Evolutionary conservation across 176 grass and related monocot species (phyloP), one percentile per base, ranked within the genome.

Genomic region (Pontederia crassipes): DNA sequence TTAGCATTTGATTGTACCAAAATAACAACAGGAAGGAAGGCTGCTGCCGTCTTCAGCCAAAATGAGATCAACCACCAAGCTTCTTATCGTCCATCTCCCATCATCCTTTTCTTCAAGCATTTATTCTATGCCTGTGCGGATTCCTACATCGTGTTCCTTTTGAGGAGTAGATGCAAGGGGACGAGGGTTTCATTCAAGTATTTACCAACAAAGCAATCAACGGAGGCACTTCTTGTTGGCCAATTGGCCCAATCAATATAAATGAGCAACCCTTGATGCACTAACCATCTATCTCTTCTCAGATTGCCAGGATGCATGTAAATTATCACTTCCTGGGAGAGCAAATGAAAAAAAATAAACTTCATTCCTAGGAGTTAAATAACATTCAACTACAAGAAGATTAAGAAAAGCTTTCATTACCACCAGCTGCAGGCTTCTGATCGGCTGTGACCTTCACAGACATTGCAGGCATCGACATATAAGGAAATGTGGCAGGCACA

Each of bases 401-500:
- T 47, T 16, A 48, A 14, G 32, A 40, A 3, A 40, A 45, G 28
- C 61, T 66, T 7, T 8, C 49, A 20, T 83, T 92, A 88, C 93
- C 93, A 88, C 93, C 93, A 55, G 81, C 81, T 67, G 84, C 81
- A 75, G 93, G 88, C 65, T 92, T 92, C 68, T 89, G 81, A 58
- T 98, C 88, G 29, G 69, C 74, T 2, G 70, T 49, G 4, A 81
- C 79, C 66, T 98, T 92, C 17, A 83, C 57, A 0, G 87, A 68
- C 65, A 78, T 69, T 0, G 71, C 52, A 13, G 67, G 62, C 81
- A 89, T 66, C 29, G 81, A 28, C 18, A 82, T 81, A 1, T 85
- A 94, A 8, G 78, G 61, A 49, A 98, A 81, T 0, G 74, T 71
- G 0, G 73, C 73, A 17, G 84, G 57, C 65, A 89, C 74, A 54